Conservation (phyloP, 345 rosid genomes). For the Durio zibethinus region DNA sequence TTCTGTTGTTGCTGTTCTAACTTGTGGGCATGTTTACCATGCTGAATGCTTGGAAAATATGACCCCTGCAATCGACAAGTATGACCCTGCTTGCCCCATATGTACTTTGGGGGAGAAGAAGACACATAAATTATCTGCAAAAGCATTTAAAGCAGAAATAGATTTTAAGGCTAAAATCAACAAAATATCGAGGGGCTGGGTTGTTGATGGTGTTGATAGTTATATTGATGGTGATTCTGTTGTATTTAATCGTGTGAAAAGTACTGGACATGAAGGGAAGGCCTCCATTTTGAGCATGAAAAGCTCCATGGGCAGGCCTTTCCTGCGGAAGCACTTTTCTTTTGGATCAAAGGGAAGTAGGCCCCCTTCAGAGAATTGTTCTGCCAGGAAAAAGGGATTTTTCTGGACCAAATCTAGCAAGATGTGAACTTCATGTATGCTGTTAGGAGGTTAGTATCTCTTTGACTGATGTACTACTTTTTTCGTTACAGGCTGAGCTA, state of each 20-base stretch:
- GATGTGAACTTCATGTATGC: constrained; percentile 45
- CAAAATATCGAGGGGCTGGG: constrained; percentile 61
- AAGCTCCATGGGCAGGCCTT: constrained; percentile 53
- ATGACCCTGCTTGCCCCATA: constrained; percentile 89
- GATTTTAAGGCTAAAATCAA: constrained; percentile 58
- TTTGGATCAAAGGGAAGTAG: constrained; percentile 64
- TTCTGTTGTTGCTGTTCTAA: constrained; percentile 70
- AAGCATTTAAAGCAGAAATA: constrained; percentile 66
- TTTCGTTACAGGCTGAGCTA: not conserved
- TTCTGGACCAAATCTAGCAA: constrained; percentile 87
- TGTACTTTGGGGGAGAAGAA: constrained; percentile 85
- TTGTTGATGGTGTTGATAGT: constrained; percentile 57
- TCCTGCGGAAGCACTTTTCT: constrained; percentile 70
- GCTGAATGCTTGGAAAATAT: constrained; percentile 89
- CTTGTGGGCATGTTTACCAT: constrained; percentile 88
- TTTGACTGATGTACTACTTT: not conserved
- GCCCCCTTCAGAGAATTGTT: constrained; percentile 42
- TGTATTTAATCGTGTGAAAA: constrained; percentile 39
- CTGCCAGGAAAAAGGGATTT: constrained; percentile 61
- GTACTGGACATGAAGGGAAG: constrained; percentile 44
- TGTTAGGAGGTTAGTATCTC: constrained; percentile 31
- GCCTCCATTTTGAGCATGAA: constrained; percentile 63
- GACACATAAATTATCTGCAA: constrained; percentile 63
- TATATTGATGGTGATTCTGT: constrained; percentile 48
- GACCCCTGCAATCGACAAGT: constrained; percentile 70